phyloP scores from a whole-genome alignment of 139 green algal genomes.

The Tetraselmis chui region DNA sequence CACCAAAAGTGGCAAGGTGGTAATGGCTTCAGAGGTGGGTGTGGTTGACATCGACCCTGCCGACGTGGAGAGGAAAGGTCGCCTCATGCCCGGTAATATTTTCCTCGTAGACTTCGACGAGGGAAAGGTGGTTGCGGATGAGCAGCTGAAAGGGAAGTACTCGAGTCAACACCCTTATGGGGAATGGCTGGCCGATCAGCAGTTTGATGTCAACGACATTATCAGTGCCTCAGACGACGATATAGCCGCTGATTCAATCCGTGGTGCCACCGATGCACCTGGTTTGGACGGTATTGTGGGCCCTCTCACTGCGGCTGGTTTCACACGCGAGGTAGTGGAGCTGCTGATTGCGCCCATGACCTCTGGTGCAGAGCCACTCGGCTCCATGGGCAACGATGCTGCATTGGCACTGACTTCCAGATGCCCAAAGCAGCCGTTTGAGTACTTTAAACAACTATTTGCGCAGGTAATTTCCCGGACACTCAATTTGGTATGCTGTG shows the following conservation, averaged over 20 bases:
- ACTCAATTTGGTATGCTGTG: too few species aligned
- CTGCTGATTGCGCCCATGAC: conserved; percentile 89
- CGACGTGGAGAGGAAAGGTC: conserved; percentile 79
- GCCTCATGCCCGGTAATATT: conserved; percentile 95
- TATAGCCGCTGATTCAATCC: not conserved
- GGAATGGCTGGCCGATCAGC: conserved; percentile 72
- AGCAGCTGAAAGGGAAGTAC: conserved; percentile 69
- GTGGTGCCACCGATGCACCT: not conserved
- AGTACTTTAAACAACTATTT: conserved; percentile 99
- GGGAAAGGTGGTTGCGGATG: conserved; percentile 69
- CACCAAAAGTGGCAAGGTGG: conserved; percentile 61
- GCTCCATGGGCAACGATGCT: conserved; percentile 94
- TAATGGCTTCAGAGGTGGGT: conserved; percentile 55
- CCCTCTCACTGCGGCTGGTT: conserved; percentile 56
- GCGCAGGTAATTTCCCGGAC: conserved; percentile 62
- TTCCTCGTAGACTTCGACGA: conserved; percentile 94
- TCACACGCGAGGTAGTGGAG: conserved; percentile 87
- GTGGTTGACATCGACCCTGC: conserved; percentile 85
- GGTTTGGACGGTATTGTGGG: not conserved
- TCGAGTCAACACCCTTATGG: conserved; percentile 64
- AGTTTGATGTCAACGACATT: conserved; percentile 58
- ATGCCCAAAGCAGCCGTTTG: conserved; percentile 73
- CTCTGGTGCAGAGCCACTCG: conserved; percentile 74
- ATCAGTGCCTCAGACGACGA: conserved; percentile 22
- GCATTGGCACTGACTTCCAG: conserved; percentile 76